Percentiles rank a stretch among this genome's conserved stretches.
Conservation (phyloP, 2,329 filamentous ascomycete genomes). For the Cytospora chrysosperma region DNA sequence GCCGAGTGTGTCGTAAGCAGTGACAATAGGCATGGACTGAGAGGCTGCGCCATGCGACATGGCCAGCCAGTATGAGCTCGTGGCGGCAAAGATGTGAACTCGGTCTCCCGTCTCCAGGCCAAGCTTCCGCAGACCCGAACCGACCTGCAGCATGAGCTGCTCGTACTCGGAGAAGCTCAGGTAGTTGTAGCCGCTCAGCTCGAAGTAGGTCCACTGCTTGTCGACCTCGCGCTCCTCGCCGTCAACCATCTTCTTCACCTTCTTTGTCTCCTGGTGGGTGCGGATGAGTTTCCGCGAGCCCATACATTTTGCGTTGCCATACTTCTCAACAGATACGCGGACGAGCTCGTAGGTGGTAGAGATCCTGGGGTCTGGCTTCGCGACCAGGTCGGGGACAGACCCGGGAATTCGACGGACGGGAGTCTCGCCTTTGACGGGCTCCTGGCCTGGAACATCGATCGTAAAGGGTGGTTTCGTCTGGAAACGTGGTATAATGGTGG, state of each 20-base stretch:
- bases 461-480: slow-evolving; percentile 64
- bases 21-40: slow-evolving; percentile 80
- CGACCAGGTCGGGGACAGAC: slow-evolving; percentile 61
- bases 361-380: slow-evolving; percentile 62
- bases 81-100: slow-evolving; percentile 79
- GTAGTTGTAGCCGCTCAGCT: slow-evolving; percentile 77
- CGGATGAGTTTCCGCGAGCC: slow-evolving; percentile 73
- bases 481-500: slow-evolving; percentile 38
- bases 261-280: slow-evolving; percentile 80
- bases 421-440: slow-evolving; percentile 70
- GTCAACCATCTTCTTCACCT: slow-evolving; percentile 84
- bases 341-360: slow-evolving; percentile 76
- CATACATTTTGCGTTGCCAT: slow-evolving; percentile 63
- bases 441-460: slow-evolving; percentile 63
- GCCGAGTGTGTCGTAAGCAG: slow-evolving; percentile 79
- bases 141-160: slow-evolving; percentile 64
- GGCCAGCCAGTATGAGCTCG: slow-evolving; percentile 55
- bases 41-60: slow-evolving; percentile 57
- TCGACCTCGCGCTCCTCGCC: slow-evolving; percentile 76
- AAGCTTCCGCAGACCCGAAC: slow-evolving; percentile 69
- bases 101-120: slow-evolving; percentile 68
- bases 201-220: slow-evolving; percentile 86
- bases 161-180: slow-evolving; percentile 78
- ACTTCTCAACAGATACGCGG: slow-evolving; percentile 62
- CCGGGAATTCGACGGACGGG: slow-evolving; percentile 66